A percentile compares a stretch with the other conserved stretches of the same genome.
Evolutionary conservation across 2,329 filamentous ascomycete genomes (phyloP).

Genomic region (Beauveria sp.): DNA sequence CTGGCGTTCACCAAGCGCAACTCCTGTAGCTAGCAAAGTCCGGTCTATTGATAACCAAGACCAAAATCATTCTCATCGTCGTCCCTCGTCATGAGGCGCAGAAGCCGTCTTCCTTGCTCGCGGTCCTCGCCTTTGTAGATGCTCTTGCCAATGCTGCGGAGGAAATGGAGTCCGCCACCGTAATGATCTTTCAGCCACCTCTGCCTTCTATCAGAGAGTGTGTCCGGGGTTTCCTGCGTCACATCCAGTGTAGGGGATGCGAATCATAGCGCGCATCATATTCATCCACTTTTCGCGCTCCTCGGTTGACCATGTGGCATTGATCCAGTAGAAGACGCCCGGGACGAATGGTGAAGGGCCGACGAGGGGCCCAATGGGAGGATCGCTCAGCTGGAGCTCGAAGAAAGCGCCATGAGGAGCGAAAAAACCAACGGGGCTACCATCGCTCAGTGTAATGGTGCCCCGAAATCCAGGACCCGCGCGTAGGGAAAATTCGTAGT

Average conservation of each 20-base stretch:
- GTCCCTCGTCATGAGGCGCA: neutral
- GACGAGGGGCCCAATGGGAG: neutral
- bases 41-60: too few species aligned
- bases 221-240: too few species aligned
- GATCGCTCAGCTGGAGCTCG: neutral
- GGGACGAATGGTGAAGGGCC: neutral
- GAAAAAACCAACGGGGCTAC: neutral
- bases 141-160: conserved; percentile 21
- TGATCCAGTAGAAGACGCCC: neutral
- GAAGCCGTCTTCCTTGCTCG: conserved; percentile 24
- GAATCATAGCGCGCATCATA: too few species aligned
- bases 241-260: too few species aligned
- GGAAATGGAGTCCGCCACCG: conserved; percentile 26
- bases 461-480: neutral
- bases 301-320: neutral
- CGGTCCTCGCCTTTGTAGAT: conserved; percentile 31
- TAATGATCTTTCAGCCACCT: conserved; percentile 28
- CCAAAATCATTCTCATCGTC: neutral
- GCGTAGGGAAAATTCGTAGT: too few species aligned
- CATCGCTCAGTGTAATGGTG: neutral
- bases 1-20: too few species aligned
- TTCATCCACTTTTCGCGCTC: neutral
- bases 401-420: neutral
- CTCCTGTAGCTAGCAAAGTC: too few species aligned
- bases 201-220: conserved; percentile 19